Evolutionary conservation across 257 asterid genomes (phyloP).

Genomic region (Handroanthus guayacan): DNA sequence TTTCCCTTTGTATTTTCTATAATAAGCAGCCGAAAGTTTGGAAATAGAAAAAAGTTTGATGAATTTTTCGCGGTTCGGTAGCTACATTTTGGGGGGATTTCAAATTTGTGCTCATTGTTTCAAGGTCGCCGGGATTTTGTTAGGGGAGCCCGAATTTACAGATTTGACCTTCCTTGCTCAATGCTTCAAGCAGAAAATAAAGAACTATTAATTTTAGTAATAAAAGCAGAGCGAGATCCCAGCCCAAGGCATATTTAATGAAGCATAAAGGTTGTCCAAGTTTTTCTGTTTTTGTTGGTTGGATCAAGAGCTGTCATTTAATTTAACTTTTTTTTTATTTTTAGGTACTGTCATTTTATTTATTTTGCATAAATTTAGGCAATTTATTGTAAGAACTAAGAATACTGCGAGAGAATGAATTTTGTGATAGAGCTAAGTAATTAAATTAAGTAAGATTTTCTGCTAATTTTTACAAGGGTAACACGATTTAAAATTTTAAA

Average conservation of each 20-base stretch:
- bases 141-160: background rate
- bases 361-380: too few species aligned
- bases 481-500: too few species aligned
- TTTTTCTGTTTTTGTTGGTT: too few species aligned
- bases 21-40: background rate
- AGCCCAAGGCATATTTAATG: background rate
- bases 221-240: background rate
- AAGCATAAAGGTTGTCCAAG: background rate
- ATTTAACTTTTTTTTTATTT: too few species aligned
- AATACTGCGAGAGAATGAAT: too few species aligned
- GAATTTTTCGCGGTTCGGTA: slow-evolving; percentile 33
- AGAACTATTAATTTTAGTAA: background rate
- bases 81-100: slow-evolving; percentile 14
- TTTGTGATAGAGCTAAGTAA: too few species aligned
- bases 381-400: too few species aligned
- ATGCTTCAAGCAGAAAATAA: background rate
- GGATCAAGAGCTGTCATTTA: too few species aligned
- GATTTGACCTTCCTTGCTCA: slow-evolving; percentile 20
- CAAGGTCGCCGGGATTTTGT: background rate
- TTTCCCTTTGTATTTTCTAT: background rate
- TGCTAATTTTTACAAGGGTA: too few species aligned
- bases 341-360: too few species aligned
- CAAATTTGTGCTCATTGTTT: background rate
- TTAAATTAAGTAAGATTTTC: too few species aligned
- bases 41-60: background rate